Percentiles rank a stretch among this genome's conserved stretches.
Evolutionary conservation across 1,284 basidiomycete genomes (phyloP).

Genomic region (Marasmius tenuissimus): DNA sequence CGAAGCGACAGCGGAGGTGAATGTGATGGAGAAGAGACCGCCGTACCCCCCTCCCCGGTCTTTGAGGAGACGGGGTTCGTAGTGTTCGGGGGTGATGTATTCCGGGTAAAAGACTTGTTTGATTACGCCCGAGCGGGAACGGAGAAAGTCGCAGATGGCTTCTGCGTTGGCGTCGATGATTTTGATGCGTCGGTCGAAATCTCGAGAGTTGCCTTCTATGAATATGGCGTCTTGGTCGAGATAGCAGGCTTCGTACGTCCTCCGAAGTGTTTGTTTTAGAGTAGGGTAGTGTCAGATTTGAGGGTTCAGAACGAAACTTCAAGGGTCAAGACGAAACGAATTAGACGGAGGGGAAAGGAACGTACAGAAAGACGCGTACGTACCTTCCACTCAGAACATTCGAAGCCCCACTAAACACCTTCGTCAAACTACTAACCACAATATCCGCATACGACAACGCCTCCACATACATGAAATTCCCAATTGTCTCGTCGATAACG

Average conservation of each 20-base stretch:
- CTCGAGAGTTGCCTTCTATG: slow-evolving; percentile 97
- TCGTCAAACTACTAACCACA: slow-evolving; percentile 92
- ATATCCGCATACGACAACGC: slow-evolving; percentile 90
- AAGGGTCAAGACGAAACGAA: slow-evolving; percentile 1
- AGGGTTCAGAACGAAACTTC: slow-evolving; percentile 88
- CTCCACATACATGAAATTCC: slow-evolving; percentile 95
- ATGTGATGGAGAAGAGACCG: slow-evolving; percentile 91
- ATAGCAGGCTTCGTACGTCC: slow-evolving; percentile 83
- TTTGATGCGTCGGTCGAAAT: slow-evolving; percentile 79
- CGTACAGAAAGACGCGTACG: slow-evolving; percentile 25
- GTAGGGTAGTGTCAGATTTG: slow-evolving; percentile 62
- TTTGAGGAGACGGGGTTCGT: slow-evolving; percentile 62
- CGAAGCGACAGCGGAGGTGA: slow-evolving; percentile 69
- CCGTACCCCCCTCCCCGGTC: slow-evolving; percentile 72
- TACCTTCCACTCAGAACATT: slow-evolving; percentile 99
- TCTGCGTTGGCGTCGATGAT: slow-evolving; percentile 85
- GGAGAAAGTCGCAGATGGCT: slow-evolving; percentile 80
- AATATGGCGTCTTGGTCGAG: slow-evolving; percentile 93
- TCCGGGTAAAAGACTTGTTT: slow-evolving; percentile 92
- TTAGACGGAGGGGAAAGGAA: slow-evolving; percentile 2
- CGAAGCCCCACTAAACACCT: slow-evolving; percentile 93
- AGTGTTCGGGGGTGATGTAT: slow-evolving; percentile 75
- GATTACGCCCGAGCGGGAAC: slow-evolving; percentile 64
- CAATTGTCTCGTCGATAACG: slow-evolving; percentile 96
- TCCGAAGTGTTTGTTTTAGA: slow-evolving; percentile 62